Evolutionary conservation across 2,329 filamentous ascomycete genomes (phyloP), one percentile per base, ranked within the genome.

Genomic region (Talaromyces sp.): DNA sequence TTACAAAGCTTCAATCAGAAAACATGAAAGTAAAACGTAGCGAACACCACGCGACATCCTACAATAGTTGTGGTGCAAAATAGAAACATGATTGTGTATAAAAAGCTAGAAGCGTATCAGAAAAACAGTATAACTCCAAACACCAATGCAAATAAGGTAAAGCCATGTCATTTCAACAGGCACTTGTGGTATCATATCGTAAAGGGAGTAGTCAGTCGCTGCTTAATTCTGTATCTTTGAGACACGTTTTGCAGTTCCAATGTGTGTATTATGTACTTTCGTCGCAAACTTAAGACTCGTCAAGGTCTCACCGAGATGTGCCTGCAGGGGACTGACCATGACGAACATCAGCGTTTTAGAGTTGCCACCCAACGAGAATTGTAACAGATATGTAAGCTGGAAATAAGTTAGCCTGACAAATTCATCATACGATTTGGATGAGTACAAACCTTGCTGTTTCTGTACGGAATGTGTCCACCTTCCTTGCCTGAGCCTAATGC

Each of bases 331-430:
- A 71, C 90, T 95, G 64, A 97, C 91, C 93, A 98, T 98, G 76
- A 98, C 92, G 77, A 99, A 97, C 95, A 99, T 99, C 72, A 99
- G 88, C 0, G 95, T 99, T 81, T 97, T 96, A 71, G 90, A 95
- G 77, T 97, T 97, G 16, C 95, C 95, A 3, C 95, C 94, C 8
- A 99, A 83, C 3, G 92, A 97, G 74, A 95, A 96, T 85, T 98
- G 92, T 43, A 99, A 85, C 56, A 99, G 84, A 74, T 97, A 96
- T 9, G 95, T 99, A 69, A 99, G 84, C 85, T 90, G 64, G 27
- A 61, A 27, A 11, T 39, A 37, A 24, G 31, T 65, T 71, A 71
- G 72, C 73, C 69, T 63, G 47, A 31, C 39, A 7, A 16, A 16
- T 24, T n/a, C 11, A 52, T 19, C 7, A 9, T 3, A 6, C 3